A percentile compares a stretch with the other conserved stretches of the same genome.
phyloP scores from a whole-genome alignment of 176 grass and related monocot genomes.

The Lolium perenne region DNA sequence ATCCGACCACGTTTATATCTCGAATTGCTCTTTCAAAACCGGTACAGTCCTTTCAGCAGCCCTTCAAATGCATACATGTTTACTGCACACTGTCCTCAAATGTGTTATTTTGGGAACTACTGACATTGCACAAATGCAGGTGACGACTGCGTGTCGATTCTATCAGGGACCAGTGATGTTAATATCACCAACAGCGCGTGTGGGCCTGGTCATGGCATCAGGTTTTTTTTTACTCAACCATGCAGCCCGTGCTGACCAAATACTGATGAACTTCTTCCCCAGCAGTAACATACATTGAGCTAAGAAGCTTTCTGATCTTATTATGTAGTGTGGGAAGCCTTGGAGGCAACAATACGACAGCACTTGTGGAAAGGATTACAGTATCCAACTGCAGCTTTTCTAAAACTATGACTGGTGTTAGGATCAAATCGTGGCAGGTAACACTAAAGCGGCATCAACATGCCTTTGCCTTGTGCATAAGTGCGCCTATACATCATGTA shows the following conservation, averaged over 20 bases:
- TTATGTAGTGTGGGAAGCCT: constrained; percentile 73
- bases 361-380: constrained; percentile 47
- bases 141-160: constrained; percentile 74
- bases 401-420: constrained; percentile 54
- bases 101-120: neutral
- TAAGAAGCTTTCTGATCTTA: constrained; percentile 10
- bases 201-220: constrained; percentile 85
- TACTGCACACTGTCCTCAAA: neutral
- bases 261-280: neutral
- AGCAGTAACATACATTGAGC: neutral
- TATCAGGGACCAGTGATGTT: constrained; percentile 40
- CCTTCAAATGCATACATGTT: neutral
- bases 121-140: constrained; percentile 43
- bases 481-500: too few relatives aligned
- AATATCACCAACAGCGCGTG: constrained; percentile 42
- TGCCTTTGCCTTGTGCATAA: too few relatives aligned
- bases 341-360: constrained; percentile 17
- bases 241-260: neutral
- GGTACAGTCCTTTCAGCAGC: constrained; percentile 40
- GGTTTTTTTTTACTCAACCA: constrained; percentile 48
- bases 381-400: constrained; percentile 17
- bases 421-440: constrained; percentile 88
- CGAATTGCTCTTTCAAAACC: constrained; percentile 42
- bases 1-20: constrained; percentile 48
- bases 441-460: neutral